Evolutionary conservation across 306 rosid genomes (phyloP).

Genomic region (Begonia fuchsioides): DNA sequence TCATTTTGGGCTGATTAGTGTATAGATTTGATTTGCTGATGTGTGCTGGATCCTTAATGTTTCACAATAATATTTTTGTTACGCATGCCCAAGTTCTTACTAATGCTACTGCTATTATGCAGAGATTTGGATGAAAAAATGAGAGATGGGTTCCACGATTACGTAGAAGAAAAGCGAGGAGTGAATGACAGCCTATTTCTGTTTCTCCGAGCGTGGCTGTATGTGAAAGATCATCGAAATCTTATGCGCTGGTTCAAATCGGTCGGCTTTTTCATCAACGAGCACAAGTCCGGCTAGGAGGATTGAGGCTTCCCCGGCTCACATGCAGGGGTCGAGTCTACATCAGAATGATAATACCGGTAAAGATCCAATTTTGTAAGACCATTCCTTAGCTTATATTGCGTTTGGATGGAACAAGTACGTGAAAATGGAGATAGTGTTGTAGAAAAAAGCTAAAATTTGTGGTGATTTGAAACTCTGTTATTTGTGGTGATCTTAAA

Average conservation of each 20-base stretch:
- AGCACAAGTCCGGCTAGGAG: conserved; percentile 26
- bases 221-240: conserved; percentile 82
- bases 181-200: conserved; percentile 64
- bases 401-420: neutral
- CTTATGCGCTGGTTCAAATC: conserved; percentile 78
- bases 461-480: no score
- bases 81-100: no score
- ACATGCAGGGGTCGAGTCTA: no score
- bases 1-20: no score
- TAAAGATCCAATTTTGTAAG: no score
- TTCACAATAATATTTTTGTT: neutral
- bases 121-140: conserved; percentile 67
- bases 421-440: neutral
- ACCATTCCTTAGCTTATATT: no score
- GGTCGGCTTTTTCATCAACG: conserved; percentile 44
- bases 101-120: conserved; percentile 12
- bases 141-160: conserved; percentile 70
- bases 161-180: conserved; percentile 84
- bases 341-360: no score
- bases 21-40: no score
- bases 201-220: conserved; percentile 92
- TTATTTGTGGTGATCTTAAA: no score
- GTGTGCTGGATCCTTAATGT: neutral
- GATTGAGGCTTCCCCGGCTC: conserved; percentile 9
- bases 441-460: no score